Percentiles rank a stretch among this genome's conserved stretches.
phyloP scores from a whole-genome alignment of 2,329 filamentous ascomycete species.

The Fonsecaea monophora region DNA sequence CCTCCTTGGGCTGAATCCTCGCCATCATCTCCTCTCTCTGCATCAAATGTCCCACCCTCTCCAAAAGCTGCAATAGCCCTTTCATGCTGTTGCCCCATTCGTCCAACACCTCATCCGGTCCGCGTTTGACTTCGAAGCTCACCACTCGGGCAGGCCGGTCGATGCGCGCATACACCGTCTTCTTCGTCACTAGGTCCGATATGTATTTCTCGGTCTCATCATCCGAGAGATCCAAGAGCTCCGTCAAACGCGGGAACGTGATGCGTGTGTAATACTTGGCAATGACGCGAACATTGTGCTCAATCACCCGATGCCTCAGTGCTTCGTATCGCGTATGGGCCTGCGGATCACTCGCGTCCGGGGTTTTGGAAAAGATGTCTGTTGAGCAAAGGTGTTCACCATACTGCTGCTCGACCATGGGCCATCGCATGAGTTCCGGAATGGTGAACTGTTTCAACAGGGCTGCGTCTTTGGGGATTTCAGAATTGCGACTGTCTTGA shows the following conservation, averaged over 20 bases:
- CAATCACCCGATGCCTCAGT: slow-evolving; percentile 95
- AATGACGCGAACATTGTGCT: slow-evolving; percentile 97
- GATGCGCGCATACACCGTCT: slow-evolving; percentile 98
- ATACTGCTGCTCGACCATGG: slow-evolving; percentile 86
- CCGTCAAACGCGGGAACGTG: slow-evolving; percentile 85
- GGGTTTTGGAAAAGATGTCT: slow-evolving; percentile 80
- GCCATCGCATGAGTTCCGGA: slow-evolving; percentile 97
- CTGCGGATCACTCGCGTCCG: slow-evolving; percentile 75
- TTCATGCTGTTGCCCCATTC: slow-evolving; percentile 99
- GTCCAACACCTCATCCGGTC: slow-evolving; percentile 94
- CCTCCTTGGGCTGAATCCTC: slow-evolving; percentile 74
- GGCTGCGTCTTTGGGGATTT: slow-evolving; percentile 79
- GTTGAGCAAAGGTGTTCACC: slow-evolving; percentile 85
- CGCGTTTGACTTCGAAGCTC: slow-evolving; percentile 91
- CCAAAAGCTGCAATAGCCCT: slow-evolving; percentile 80
- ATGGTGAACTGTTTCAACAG: slow-evolving; percentile 94
- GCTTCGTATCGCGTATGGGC: slow-evolving; percentile 89
- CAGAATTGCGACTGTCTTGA: slow-evolving; percentile 79
- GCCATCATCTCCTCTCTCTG: slow-evolving; percentile 99
- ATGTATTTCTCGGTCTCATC: slow-evolving; percentile 99
- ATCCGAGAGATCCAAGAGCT: slow-evolving; percentile 88
- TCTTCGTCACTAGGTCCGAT: slow-evolving; percentile 92
- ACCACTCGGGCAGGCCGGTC: slow-evolving; percentile 91
- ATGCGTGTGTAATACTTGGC: slow-evolving; percentile 99
- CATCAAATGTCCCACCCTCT: slow-evolving; percentile 95